Evolutionary conservation across 2,329 filamentous ascomycete genomes (phyloP).

Genomic region (Aureobasidium sp.): DNA sequence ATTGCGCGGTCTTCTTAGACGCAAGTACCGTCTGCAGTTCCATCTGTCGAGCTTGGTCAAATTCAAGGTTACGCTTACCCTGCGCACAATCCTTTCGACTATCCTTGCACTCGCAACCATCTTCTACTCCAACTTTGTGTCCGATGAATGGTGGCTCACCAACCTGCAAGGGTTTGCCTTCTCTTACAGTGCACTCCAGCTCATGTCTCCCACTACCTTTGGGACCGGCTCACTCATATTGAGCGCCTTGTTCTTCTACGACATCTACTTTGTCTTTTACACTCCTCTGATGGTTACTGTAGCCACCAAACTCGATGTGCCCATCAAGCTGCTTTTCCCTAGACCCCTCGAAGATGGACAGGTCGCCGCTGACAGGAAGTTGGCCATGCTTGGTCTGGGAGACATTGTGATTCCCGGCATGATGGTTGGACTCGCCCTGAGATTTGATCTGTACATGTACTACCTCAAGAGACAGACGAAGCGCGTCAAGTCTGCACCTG

Average conservation of each 20-base stretch:
- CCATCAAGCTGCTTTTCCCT: slow-evolving; percentile 84
- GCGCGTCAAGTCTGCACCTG: slow-evolving; percentile 26
- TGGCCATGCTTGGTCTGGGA: slow-evolving; percentile 81
- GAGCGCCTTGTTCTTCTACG: slow-evolving; percentile 79
- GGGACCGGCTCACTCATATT: slow-evolving; percentile 72
- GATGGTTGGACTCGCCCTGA: slow-evolving; percentile 76
- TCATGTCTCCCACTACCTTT: slow-evolving; percentile 87
- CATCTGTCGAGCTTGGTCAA: slow-evolving; percentile 34
- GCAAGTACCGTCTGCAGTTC: slow-evolving; percentile 48
- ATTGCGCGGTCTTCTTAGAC: slow-evolving; percentile 41
- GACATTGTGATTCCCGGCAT: slow-evolving; percentile 91
- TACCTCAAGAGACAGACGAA: slow-evolving; percentile 61
- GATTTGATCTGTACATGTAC: slow-evolving; percentile 84
- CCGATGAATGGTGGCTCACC: slow-evolving; percentile 63
- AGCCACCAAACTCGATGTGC: slow-evolving; percentile 81
- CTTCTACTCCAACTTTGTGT: slow-evolving; percentile 57
- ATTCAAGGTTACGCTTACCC: slow-evolving; percentile 46
- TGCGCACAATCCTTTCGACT: slow-evolving; percentile 50
- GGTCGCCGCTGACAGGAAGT: slow-evolving; percentile 35
- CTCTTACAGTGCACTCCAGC: slow-evolving; percentile 72
- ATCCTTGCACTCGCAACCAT: slow-evolving; percentile 50
- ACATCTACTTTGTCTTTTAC: slow-evolving; percentile 88
- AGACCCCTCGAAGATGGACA: slow-evolving; percentile 47
- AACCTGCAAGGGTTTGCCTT: slow-evolving; percentile 85
- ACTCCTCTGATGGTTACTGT: slow-evolving; percentile 84